Conservation (phyloP, 2,329 filamentous ascomycete genomes). For the Gaeumannomyces tritici region DNA sequence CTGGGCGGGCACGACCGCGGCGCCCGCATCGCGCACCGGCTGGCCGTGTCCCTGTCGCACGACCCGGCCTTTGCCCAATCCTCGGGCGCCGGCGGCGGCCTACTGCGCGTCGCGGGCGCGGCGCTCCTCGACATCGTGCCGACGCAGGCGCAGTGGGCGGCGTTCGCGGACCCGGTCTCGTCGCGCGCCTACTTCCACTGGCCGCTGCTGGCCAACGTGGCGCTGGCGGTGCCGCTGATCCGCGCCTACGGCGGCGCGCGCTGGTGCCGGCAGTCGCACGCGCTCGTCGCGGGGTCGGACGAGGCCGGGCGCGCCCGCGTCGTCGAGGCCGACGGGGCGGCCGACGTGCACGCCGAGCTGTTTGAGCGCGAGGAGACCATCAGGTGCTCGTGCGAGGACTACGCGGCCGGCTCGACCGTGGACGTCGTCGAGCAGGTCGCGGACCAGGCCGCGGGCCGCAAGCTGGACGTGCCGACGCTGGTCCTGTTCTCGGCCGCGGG, state of each 20-base stretch:
- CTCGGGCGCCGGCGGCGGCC: constrained; percentile 6
- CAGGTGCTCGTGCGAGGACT: constrained; percentile 34
- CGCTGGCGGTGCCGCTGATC: constrained; percentile 31
- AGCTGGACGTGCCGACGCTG: constrained; percentile 29
- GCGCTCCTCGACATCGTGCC: constrained; percentile 40
- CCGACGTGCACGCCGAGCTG: constrained; percentile 30
- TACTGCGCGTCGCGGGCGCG: constrained; percentile 26
- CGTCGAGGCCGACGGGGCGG: constrained; percentile 22
- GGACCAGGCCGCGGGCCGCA: constrained; percentile 33
- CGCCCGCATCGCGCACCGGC: constrained; percentile 36
- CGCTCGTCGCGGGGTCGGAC: constrained; percentile 17
- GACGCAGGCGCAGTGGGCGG: constrained; percentile 32
- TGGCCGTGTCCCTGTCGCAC: constrained; percentile 29
- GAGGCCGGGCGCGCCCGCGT: constrained; percentile 10
- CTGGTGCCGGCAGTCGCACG: constrained; percentile 24
- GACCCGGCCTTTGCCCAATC: constrained; percentile 3
- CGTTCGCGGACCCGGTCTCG: constrained; percentile 25
- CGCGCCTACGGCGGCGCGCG: constrained; percentile 27
- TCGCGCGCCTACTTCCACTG: constrained; percentile 35
- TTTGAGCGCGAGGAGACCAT: constrained; percentile 29
- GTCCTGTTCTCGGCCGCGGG: constrained; percentile 31
- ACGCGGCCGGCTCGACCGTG: constrained; percentile 28
- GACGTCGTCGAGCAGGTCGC: constrained; percentile 31
- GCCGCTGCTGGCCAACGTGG: constrained; percentile 37
- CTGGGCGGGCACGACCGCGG: constrained; percentile 40